Percentiles rank a stretch among this genome's conserved stretches.
These are phyloP conservation scores for Artemisia annua DNA, from an alignment of 129 eudicot species.

Conservation along the genomic window DNA sequence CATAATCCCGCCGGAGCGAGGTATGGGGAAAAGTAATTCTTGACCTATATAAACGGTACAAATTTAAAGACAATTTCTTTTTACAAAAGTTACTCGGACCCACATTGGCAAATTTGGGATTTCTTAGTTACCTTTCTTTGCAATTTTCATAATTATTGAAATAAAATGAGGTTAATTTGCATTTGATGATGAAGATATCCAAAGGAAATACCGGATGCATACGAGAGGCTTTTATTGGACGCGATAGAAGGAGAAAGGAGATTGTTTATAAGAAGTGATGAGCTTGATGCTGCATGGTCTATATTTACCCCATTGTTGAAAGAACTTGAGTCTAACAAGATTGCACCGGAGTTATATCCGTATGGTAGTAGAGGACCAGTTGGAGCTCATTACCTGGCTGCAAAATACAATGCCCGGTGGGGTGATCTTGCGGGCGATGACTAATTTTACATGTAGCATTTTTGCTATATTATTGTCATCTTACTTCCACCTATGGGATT, in stretches of 20 bases:
- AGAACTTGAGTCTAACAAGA: slow-evolving; percentile 72
- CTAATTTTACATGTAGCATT: slow-evolving; percentile 12
- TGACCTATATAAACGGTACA: too few relatives aligned
- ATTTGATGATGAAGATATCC: slow-evolving; percentile 51
- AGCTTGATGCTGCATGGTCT: slow-evolving; percentile 96
- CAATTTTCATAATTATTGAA: neutral
- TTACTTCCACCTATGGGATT: too few relatives aligned
- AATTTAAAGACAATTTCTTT: too few relatives aligned
- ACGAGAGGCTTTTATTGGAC: slow-evolving; percentile 80
- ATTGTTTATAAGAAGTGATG: slow-evolving; percentile 89
- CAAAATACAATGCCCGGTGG: slow-evolving; percentile 85
- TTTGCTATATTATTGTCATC: too few relatives aligned
- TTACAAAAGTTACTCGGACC: too few relatives aligned
- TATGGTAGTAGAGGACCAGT: slow-evolving; percentile 96
- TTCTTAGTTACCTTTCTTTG: too few relatives aligned
- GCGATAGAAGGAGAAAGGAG: slow-evolving; percentile 89
- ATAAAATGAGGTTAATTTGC: neutral
- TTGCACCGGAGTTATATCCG: slow-evolving; percentile 87
- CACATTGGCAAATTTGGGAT: neutral
- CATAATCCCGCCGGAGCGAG: too few relatives aligned
- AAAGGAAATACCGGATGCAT: slow-evolving; percentile 84
- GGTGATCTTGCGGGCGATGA: slow-evolving; percentile 80
- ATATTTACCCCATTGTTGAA: slow-evolving; percentile 76
- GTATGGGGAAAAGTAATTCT: too few relatives aligned
- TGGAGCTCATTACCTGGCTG: slow-evolving; percentile 95